A percentile compares a stretch with the other conserved stretches of the same genome.
Conservation (phyloP, 352 stramenopile genomes). For the Pythium monospermum region DNA sequence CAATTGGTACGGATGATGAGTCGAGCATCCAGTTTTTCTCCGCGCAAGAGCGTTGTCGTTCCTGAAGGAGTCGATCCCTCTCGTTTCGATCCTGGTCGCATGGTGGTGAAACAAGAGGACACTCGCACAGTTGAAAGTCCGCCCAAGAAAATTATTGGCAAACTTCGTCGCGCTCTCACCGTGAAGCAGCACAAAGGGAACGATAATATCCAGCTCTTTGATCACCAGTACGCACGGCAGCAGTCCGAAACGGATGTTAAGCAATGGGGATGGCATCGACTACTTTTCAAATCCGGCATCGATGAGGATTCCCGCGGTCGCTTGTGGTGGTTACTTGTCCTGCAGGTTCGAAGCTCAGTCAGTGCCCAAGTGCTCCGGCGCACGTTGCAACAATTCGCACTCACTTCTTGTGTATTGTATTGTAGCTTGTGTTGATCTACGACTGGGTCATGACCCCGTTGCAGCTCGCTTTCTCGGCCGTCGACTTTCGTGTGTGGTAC, state of each 20-base stretch:
- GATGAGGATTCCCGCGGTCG: constrained; percentile 42
- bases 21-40: background rate
- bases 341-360: constrained; percentile 10
- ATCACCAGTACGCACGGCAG: constrained; percentile 17
- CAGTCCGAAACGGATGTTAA: background rate
- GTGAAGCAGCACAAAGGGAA: background rate
- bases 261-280: background rate
- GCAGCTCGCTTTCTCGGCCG: constrained; percentile 44
- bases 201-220: constrained; percentile 1
- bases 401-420: background rate
- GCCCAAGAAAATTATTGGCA: background rate
- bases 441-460: constrained; percentile 45
- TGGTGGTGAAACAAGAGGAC: background rate
- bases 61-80: background rate
- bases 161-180: constrained; percentile 10
- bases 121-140: background rate
- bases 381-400: background rate
- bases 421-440: constrained; percentile 12
- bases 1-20: constrained; percentile 14
- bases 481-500: constrained; percentile 23
- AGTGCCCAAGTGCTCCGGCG: too few species aligned
- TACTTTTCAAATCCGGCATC: constrained; percentile 33
- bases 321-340: constrained; percentile 40
- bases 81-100: background rate
- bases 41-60: background rate